Base-by-base conservation (phyloP, 768 basidiomycete genomes). In the Trametes gibbosa region DNA sequence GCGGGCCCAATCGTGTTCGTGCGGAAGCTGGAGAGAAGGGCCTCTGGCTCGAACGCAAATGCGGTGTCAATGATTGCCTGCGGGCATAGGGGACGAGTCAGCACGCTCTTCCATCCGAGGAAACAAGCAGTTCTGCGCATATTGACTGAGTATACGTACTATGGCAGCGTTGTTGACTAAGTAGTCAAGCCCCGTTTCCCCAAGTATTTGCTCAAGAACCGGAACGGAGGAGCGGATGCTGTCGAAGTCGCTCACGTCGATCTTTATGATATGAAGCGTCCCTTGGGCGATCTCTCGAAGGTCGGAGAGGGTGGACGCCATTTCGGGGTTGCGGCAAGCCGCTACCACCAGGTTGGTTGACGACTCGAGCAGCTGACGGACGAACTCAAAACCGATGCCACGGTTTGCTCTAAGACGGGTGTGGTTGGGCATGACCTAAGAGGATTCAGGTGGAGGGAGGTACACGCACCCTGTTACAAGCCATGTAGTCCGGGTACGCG, bases 151-250 rank as follows among this genome's bases (percentile, higher is more conserved):
- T 5, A 23, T 10, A 24, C 43, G 10, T 24, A 45, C 75, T 19
- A 75, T 62, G 0, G 65, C 76, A 3, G 76, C 75, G 37, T 75
- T 76, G 65, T 76, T 78, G 54, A 77, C 56, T 24, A 78, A 66
- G 48, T 75, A 77, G 63, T 78, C 74, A 6, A 77, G 63, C 6
- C 76, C 74, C 0, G 46, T 25, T 37, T 62, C 63, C 2, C 62
- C 68, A n/a, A 77, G 62, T 25, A 73, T 55, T 37, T 52, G 63
- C 37, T 60, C 66, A 12, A 71, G 66, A 3, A 57, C 40, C 25
- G 59, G 47, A 2, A 58, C 63, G 12, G 71, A 69, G 0, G 39
- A 59, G 10, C 66, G 57, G 54, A 76, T 72, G 24, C 67, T 64
- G 13, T 50, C 60, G 37, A 62, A 40, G 40, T 71, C 61, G 29